Base-by-base conservation (phyloP, 1,284 basidiomycete genomes). In the Anthracocystis walkeri region DNA sequence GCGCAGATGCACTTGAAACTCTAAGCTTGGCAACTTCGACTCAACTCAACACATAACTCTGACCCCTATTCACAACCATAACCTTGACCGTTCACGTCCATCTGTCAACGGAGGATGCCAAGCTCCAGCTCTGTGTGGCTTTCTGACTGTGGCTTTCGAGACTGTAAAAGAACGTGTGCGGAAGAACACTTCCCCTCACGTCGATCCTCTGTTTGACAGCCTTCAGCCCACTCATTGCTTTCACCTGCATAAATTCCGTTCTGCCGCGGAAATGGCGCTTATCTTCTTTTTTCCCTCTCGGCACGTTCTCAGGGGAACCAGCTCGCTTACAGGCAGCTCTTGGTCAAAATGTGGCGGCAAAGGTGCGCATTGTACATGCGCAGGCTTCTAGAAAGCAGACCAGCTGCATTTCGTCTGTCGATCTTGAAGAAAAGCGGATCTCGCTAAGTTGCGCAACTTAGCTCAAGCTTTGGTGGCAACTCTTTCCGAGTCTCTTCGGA, bases 271-370 rank as follows among this genome's bases (percentile, higher is more conserved):
- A n/a, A 8, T 4, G 31, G 50, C 21, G 52, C 21, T 42, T 54
- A 44, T 45, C 6, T 16, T 45, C 2, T 20, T 29, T 8, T 38
- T 38, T 12, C 12, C 14, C n/a, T n/a, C n/a, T n/a, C 10, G 21
- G 33, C 59, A 66, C 64, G 64, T 66, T 60, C 50, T 66, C 64
- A 62, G 46, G 46, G 54, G 58, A 21, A 33, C 8, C 46, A 25
- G 27, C 44, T 54, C 51, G 59, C 59, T 54, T 54, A 54, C 33
- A 14, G 35, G 4, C 7, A 38, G 16, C 35, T 16, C 11, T 38
- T 16, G 2, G 14, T 1, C 35, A 16, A 16, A 16, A 16, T 38
- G 35, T 38, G 35, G 14, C 35, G 33, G 33, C 33, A 33, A 7
- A 38, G 35, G 10, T 16, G 35, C 35, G 35, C 35, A 38, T 38